phyloP scores from a whole-genome alignment of 768 basidiomycete species.

The Suillus occidentalis region DNA sequence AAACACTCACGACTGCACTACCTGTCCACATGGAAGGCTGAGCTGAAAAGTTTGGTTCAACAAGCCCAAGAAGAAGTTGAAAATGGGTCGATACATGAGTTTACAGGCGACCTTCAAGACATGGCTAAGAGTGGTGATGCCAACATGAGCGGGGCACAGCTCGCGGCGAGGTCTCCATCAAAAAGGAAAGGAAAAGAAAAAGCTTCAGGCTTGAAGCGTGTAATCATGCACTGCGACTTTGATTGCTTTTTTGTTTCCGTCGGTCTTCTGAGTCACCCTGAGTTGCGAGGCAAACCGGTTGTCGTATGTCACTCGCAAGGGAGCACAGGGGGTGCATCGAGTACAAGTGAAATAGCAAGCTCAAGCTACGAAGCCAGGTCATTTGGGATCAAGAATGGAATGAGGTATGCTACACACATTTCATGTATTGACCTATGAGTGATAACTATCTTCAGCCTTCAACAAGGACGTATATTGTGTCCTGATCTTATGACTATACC shows the following conservation, averaged over 20 bases:
- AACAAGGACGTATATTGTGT: slow-evolving; percentile 78
- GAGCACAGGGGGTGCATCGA: slow-evolving; percentile 63
- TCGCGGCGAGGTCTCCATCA: slow-evolving; percentile 48
- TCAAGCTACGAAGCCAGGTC: slow-evolving; percentile 90
- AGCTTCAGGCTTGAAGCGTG: slow-evolving; percentile 49
- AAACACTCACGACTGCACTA: slow-evolving; percentile 92
- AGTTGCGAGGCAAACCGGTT: slow-evolving; percentile 83
- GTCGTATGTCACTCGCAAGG: slow-evolving; percentile 96
- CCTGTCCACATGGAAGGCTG: slow-evolving; percentile 89
- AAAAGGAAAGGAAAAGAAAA: slow-evolving; percentile 54
- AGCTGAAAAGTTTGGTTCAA: slow-evolving; percentile 75
- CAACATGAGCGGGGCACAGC: slow-evolving; percentile 55
- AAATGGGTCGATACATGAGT: slow-evolving; percentile 23
- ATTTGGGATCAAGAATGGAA: slow-evolving; percentile 90
- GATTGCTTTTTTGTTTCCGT: slow-evolving; percentile 97
- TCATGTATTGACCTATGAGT: background rate
- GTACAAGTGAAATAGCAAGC: slow-evolving; percentile 94
- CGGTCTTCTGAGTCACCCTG: slow-evolving; percentile 76
- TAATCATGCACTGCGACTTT: slow-evolving; percentile 93
- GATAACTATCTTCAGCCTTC: slow-evolving; percentile 49
- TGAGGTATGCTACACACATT: slow-evolving; percentile 61
- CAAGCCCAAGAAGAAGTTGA: slow-evolving; percentile 78
- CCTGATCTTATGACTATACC: slow-evolving; percentile 75
- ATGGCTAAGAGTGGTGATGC: slow-evolving; percentile 23
- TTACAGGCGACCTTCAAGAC: background rate